A percentile compares a stretch with the other conserved stretches of the same genome.
phyloP scores from a whole-genome alignment of 257 asterid species.

The Solanum bulbocastanum region DNA sequence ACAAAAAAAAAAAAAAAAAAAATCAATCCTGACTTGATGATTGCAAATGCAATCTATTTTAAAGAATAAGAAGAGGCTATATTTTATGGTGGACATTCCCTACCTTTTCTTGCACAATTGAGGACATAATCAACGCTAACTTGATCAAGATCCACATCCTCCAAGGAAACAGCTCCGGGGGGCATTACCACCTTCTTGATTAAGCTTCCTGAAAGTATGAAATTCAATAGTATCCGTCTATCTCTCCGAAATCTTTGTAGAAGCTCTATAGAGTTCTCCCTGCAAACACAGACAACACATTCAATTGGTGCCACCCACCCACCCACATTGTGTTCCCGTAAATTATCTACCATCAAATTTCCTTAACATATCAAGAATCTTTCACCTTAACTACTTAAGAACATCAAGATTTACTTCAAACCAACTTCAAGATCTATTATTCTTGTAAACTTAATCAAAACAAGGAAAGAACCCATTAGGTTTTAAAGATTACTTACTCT shows the following conservation, averaged over 20 bases:
- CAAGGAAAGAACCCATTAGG: not conserved
- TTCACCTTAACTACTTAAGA: not conserved
- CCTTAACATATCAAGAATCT: not conserved
- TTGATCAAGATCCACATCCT: slow-evolving; percentile 98
- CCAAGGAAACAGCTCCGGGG: slow-evolving; percentile 93
- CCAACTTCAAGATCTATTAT: not conserved
- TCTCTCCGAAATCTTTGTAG: slow-evolving; percentile 89
- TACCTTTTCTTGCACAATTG: slow-evolving; percentile 88
- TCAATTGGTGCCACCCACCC: not conserved
- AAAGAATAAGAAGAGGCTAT: not conserved
- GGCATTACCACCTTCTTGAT: slow-evolving; percentile 95
- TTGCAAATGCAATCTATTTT: not conserved
- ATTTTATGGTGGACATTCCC: not conserved
- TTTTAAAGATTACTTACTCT: not conserved
- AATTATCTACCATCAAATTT: not conserved
- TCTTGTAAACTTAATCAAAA: not conserved
- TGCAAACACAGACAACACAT: slow-evolving; percentile 1
- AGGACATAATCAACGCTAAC: slow-evolving; percentile 88
- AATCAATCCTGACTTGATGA: not conserved
- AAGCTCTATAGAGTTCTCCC: slow-evolving; percentile 68
- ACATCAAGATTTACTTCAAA: not conserved
- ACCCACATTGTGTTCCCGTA: not conserved
- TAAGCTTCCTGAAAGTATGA: slow-evolving; percentile 77
- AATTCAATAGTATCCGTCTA: slow-evolving; percentile 69
- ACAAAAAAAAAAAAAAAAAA: slow-evolving; percentile 1